These are phyloP conservation scores for Penicillium sp. DNA, from an alignment of 2,329 filamentous ascomycete species.

Conservation along the genomic window DNA sequence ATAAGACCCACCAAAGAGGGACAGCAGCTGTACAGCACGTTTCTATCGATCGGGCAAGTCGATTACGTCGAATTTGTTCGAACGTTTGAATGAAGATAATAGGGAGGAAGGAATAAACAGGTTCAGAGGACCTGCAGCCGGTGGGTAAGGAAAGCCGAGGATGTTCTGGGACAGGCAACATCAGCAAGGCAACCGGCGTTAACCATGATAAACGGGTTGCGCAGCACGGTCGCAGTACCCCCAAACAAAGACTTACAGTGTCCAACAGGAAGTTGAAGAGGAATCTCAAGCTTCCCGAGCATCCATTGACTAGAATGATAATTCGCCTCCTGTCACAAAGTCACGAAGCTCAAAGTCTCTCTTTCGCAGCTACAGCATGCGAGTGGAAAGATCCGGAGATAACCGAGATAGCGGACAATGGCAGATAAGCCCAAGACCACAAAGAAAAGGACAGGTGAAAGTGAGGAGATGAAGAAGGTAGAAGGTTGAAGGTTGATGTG, in stretches of 20 bases:
- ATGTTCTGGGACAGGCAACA: constrained; percentile 6
- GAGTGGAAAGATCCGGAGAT: constrained; percentile 30
- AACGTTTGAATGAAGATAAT: background rate
- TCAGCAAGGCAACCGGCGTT: constrained; percentile 15
- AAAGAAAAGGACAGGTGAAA: constrained; percentile 4
- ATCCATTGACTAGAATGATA: constrained; percentile 14
- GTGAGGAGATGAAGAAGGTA: background rate
- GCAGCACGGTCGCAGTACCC: constrained; percentile 2
- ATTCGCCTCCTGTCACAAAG: constrained; percentile 3
- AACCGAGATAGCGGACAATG: constrained; percentile 30
- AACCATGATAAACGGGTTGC: constrained; percentile 5
- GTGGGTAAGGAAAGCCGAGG: constrained; percentile 14
- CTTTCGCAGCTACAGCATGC: constrained; percentile 9
- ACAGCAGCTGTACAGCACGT: constrained; percentile 6
- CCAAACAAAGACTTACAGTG: background rate
- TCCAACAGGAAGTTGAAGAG: background rate
- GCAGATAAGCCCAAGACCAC: constrained; percentile 19
- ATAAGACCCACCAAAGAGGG: constrained; percentile 20
- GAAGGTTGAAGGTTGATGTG: background rate
- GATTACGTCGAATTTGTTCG: background rate
- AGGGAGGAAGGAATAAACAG: constrained; percentile 5
- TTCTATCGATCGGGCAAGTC: background rate
- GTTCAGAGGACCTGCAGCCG: constrained; percentile 22
- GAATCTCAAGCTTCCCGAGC: constrained; percentile 5
- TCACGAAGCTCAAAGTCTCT: background rate